These are phyloP conservation scores for Alternaria dauci DNA, from an alignment of 2,329 filamentous ascomycete species.

Conservation along the genomic window DNA sequence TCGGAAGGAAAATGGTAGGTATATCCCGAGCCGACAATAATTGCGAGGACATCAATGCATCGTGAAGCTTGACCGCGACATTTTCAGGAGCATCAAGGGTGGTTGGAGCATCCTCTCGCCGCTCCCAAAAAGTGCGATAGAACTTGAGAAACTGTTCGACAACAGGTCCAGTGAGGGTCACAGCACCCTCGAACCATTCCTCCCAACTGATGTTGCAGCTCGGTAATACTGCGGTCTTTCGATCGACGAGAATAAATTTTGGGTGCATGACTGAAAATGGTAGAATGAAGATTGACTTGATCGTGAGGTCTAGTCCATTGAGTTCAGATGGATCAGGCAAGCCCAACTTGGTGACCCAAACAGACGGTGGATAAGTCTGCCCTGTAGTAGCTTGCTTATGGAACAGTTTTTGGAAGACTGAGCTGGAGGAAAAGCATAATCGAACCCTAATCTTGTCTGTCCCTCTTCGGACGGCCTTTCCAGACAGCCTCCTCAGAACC, in stretches of 20 bases:
- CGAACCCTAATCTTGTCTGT: slow-evolving; percentile 65
- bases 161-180: slow-evolving; percentile 70
- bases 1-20: slow-evolving; percentile 74
- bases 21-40: slow-evolving; percentile 33
- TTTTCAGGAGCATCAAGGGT: neutral
- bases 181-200: slow-evolving; percentile 82
- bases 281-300: slow-evolving; percentile 81
- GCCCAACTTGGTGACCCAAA: slow-evolving; percentile 70
- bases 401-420: slow-evolving; percentile 76
- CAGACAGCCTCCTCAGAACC: slow-evolving; percentile 68
- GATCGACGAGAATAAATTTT: slow-evolving; percentile 80
- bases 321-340: slow-evolving; percentile 66
- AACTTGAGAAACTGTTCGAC: slow-evolving; percentile 71
- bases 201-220: slow-evolving; percentile 90
- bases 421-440: slow-evolving; percentile 79
- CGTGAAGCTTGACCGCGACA: slow-evolving; percentile 2
- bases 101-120: slow-evolving; percentile 23
- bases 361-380: slow-evolving; percentile 65
- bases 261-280: slow-evolving; percentile 89
- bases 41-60: slow-evolving; percentile 7
- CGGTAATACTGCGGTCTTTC: slow-evolving; percentile 71
- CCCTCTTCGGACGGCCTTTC: slow-evolving; percentile 48
- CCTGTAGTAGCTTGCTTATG: slow-evolving; percentile 72
- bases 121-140: slow-evolving; percentile 73
- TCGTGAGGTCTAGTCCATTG: slow-evolving; percentile 69